Conservation (phyloP, 495 filamentous ascomycete species). For the Tricharina praecox region DNA sequence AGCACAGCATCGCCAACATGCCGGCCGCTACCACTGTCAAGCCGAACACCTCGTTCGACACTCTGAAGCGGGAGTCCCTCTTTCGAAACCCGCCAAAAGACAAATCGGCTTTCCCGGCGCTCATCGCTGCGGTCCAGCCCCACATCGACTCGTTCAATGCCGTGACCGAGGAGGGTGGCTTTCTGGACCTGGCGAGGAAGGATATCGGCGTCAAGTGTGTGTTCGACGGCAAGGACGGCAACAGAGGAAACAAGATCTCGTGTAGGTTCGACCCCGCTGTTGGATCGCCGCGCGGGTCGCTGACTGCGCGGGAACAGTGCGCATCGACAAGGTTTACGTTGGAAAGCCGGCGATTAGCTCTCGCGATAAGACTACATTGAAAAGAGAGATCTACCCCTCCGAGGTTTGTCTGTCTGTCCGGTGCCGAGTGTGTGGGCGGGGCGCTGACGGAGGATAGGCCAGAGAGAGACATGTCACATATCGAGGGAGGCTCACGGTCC, state of each 20-base stretch:
- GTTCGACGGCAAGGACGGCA: constrained; percentile 51
- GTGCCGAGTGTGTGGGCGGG: background rate
- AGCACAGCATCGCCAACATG: background rate
- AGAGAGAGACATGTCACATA: constrained; percentile 88
- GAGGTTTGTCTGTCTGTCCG: constrained; percentile 32
- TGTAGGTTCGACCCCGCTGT: constrained; percentile 12
- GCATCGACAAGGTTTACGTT: constrained; percentile 25
- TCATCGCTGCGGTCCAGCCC: constrained; percentile 66
- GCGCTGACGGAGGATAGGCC: constrained; percentile 33
- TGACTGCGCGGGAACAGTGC: constrained; percentile 10
- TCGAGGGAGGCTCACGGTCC: constrained; percentile 64
- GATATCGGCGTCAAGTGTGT: constrained; percentile 84
- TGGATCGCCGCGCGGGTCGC: background rate
- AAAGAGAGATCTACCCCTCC: constrained; percentile 72
- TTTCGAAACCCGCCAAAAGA: constrained; percentile 79
- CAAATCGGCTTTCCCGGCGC: constrained; percentile 68
- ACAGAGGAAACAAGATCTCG: constrained; percentile 24
- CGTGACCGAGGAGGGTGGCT: constrained; percentile 52
- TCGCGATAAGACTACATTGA: constrained; percentile 28
- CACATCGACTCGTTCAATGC: constrained; percentile 94
- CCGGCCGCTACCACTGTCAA: constrained; percentile 20
- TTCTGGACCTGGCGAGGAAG: constrained; percentile 57
- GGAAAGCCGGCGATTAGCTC: constrained; percentile 23
- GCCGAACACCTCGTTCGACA: constrained; percentile 40
- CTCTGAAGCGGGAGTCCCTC: constrained; percentile 62